Evolutionary conservation across 2,329 filamentous ascomycete species (phyloP), one percentile per base, ranked within the genome.

Genomic region (Penicillium decumbens): DNA sequence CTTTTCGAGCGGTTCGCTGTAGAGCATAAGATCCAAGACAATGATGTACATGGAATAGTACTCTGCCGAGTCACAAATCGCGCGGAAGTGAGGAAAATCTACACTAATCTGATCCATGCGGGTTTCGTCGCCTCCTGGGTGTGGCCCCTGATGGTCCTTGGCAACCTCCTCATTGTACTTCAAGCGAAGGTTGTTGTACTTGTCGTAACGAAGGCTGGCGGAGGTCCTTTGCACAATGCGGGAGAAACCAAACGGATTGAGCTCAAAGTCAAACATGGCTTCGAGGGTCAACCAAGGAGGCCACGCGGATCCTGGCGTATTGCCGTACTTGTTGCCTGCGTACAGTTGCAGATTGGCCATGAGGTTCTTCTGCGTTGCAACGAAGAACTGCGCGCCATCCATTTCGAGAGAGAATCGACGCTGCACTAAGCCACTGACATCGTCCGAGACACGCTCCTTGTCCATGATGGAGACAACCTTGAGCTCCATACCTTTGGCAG

Each of bases 11-110:
- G 93, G 93, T 69, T 99, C 93, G 65, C 83, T 96, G 74, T 97
- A 99, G 69, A 99, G 84, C 44, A 99, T 78, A 37, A 99, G 79
- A 71, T 99, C 93, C 55, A 97, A 78, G 3, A 96, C 92, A 60
- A 99, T 98, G 70, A 98, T 89, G 65, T 98, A 99, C 77, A 98
- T 85, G 4, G 93, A 88, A 67, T 95, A 98, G 73, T 98, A 99
- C 71, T 98, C 92, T 33, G 87, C 83, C 5, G 95, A 98, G 71
- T 98, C 95, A 75, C 95, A 98, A 40, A 96, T 83, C n/a, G 90
- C 92, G 49, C 90, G 82, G 38, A 95, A 85, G 57, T 95, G 88
- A 10, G 93, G 93, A 63, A 99, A 98, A 63, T 97, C 91, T 29
- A 98, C 88, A 83, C 89, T 95, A 12, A 99, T 81, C 65, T 95